These are phyloP conservation scores for Arctium minus DNA, from an alignment of 129 eudicot species.

Conservation along the genomic window DNA sequence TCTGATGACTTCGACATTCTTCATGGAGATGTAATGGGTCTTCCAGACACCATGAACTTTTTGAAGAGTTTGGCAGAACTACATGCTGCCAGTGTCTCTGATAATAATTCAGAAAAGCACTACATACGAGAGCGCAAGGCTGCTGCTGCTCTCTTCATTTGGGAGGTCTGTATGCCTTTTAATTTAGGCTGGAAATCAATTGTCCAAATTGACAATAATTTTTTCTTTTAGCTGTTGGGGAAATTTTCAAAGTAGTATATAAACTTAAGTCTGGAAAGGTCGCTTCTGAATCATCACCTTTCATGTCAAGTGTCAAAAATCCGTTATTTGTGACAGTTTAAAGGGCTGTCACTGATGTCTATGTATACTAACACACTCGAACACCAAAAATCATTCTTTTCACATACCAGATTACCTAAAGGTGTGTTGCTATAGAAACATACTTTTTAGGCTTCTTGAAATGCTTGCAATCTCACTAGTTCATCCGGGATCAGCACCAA, in stretches of 20 bases:
- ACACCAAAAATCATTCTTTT: neutral
- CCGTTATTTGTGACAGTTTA: neutral
- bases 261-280: neutral
- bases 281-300: neutral
- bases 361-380: neutral
- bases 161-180: conserved; percentile 48
- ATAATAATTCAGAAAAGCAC: conserved; percentile 39
- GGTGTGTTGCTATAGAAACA: neutral
- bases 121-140: conserved; percentile 51
- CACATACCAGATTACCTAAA: neutral
- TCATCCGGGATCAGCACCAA: neutral
- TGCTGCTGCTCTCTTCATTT: conserved; percentile 61
- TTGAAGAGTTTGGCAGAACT: conserved; percentile 51
- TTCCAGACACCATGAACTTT: conserved; percentile 57
- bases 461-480: neutral
- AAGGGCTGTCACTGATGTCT: neutral
- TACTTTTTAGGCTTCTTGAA: neutral
- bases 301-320: neutral
- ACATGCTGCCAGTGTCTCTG: conserved; percentile 28
- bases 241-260: neutral
- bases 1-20: conserved; percentile 60
- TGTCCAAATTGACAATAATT: neutral
- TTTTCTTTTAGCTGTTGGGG: neutral
- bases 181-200: neutral
- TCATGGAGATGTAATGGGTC: conserved; percentile 65